Percentiles rank a stretch among this genome's conserved stretches.
These are phyloP conservation scores for Fusarium xylarioides DNA, from an alignment of 2,329 filamentous ascomycete species.

Conservation along the genomic window DNA sequence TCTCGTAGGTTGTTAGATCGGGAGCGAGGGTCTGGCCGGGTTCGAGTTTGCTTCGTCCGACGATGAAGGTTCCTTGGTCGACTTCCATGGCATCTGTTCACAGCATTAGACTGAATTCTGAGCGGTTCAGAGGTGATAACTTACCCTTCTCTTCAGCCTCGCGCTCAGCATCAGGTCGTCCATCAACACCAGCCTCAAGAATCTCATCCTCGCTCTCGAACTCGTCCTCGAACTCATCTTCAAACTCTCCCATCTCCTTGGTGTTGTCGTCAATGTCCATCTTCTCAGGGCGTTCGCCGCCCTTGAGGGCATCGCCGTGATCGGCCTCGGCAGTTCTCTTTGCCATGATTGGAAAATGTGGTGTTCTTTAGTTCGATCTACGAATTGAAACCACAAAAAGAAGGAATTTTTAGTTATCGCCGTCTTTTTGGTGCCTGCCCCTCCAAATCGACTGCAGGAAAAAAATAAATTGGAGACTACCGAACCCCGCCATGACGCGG, in stretches of 20 bases:
- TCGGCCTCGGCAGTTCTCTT: slow-evolving; percentile 66
- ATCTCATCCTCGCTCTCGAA: slow-evolving; percentile 92
- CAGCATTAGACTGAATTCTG: background rate
- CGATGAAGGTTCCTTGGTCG: slow-evolving; percentile 94
- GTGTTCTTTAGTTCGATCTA: background rate
- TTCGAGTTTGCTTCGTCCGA: slow-evolving; percentile 89
- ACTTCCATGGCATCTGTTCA: slow-evolving; percentile 82
- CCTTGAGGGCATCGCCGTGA: slow-evolving; percentile 62
- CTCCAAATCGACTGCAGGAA: slow-evolving; percentile 27
- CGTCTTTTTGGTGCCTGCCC: slow-evolving; percentile 34
- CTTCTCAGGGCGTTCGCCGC: slow-evolving; percentile 67
- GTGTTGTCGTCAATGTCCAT: slow-evolving; percentile 71
- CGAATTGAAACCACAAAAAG: slow-evolving; percentile 18
- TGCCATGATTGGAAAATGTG: slow-evolving; percentile 57
- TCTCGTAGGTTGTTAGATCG: slow-evolving; percentile 94
- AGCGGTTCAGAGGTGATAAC: background rate
- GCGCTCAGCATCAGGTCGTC: slow-evolving; percentile 88
- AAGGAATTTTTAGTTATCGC: slow-evolving; percentile 23
- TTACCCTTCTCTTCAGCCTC: slow-evolving; percentile 82
- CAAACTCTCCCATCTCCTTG: slow-evolving; percentile 80
- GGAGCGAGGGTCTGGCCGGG: slow-evolving; percentile 91
- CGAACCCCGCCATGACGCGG: slow-evolving; percentile 37
- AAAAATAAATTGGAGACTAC: slow-evolving; percentile 30
- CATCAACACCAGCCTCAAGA: slow-evolving; percentile 92
- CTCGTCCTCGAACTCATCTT: slow-evolving; percentile 94